Base-by-base conservation (phyloP, 2,329 filamentous ascomycete species). In the Macrophomina pseudophaseolina region DNA sequence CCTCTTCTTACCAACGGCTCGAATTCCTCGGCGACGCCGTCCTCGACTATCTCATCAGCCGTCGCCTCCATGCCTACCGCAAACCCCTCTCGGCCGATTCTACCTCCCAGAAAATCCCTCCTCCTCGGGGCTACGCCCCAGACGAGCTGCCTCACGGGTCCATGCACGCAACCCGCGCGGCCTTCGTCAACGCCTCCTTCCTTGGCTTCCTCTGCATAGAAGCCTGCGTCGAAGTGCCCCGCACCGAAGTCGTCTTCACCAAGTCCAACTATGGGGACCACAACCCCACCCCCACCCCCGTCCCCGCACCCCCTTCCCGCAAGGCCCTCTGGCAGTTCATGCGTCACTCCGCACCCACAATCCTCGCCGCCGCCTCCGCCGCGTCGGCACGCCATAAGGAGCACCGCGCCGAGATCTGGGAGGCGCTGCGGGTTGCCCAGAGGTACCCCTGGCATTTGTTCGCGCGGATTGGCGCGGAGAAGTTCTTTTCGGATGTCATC, bases 21-120 rank as follows among this genome's bases (percentile, higher is more conserved):
- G 94, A 97, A 74, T 97, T 95, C 72, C 81, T 97, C 0, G 94
- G 94, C 0, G 94, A 98, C 71, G 87, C 93, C 0, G 82, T 97
- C 2, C 86, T 98, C 0, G 94, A 98, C 77, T 86, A 88, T 71
- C 81, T 97, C 65, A 81, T 97, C 58, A 88, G 92, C 7, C 81
- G 80, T 0, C 82, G 80, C n/a, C 79, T 94, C 5, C 91, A 87
- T 75, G 72, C 80, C 0, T 79, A 83, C 3, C 54, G 54, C 35
- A 23, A 11, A 14, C 18, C 40, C 11, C 87, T 0, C 74, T 76
- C 1, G 74, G 82, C 2, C 77, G 87, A 8, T 76, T 80, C 1
- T 85, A 91, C 23, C 23, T 23, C 97, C 87, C 93, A 96, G 71
- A 80, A 88, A 2, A 81, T 94, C 65, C 89, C 91, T 66, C 88